Base-by-base conservation (phyloP, 2,329 filamentous ascomycete species). In the Fusarium tupiense region DNA sequence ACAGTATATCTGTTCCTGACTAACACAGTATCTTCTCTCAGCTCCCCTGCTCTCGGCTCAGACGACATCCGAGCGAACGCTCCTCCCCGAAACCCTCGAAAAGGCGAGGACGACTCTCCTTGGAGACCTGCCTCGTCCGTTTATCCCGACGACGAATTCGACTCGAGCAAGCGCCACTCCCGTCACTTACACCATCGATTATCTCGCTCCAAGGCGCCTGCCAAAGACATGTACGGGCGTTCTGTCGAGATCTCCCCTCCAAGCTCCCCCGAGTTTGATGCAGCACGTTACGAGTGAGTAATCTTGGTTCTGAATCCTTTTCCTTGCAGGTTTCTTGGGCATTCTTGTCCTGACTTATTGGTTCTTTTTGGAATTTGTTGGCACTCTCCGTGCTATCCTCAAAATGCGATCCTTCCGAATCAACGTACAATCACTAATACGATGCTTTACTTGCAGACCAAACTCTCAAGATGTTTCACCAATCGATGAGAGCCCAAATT, bases 101-200 rank as follows among this genome's bases (percentile, higher is more conserved):
- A 79, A 78, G 68, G 76, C 61, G 67, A 77, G 41, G 67, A 78
- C 72, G 63, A 74, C 49, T 67, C 68, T 54, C 72, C 72, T 67
- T 83, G 82, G 71, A 86, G 87, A 46, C 86, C 88, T n/a, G 74
- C 84, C 12, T 92, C 91, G 38, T 92, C 91, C 22, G 75, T 91
- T 53, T 92, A 80, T 69, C 76, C 70, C 29, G 75, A 78, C 59
- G 69, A 72, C 35, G 76, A 78, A 58, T 64, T 71, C 35, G 65
- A 75, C 41, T 41, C 57, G 49, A 74, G 72, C 64, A 72, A 56
- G 46, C 64, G 63, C 44, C 67, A 72, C 52, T 72, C 72, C 24
- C 72, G 64, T 40, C 50, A 60, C 38, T 59, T 64, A 29, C 43
- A 69, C 31, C 29, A 44, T 62, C 53, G 58, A 38, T 41, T 70